phyloP scores from a whole-genome alignment of 495 filamentous ascomycete genomes.

The Penicillium pancosmium region DNA sequence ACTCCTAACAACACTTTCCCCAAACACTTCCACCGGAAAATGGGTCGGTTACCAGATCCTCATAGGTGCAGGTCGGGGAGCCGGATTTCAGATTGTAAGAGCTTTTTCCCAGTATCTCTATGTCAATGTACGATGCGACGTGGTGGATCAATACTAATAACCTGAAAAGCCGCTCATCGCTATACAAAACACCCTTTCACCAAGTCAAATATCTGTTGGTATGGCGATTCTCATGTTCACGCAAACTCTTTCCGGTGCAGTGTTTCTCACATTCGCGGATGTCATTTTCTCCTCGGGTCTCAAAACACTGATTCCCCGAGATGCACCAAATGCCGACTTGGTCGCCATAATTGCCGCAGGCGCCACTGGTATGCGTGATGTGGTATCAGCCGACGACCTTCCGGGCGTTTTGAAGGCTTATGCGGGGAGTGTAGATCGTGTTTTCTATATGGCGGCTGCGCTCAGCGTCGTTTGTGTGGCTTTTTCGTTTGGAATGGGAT shows the following conservation, averaged over 20 bases:
- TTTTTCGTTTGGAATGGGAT: slow-evolving; percentile 53
- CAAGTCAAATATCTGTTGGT: slow-evolving; percentile 48
- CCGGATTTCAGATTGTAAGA: slow-evolving; percentile 47
- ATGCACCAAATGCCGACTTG: slow-evolving; percentile 42
- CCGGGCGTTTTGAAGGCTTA: slow-evolving; percentile 46
- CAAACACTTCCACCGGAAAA: slow-evolving; percentile 41
- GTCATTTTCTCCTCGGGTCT: slow-evolving; percentile 54
- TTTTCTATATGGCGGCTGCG: slow-evolving; percentile 45
- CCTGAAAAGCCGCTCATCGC: slow-evolving; percentile 53
- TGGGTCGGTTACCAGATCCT: slow-evolving; percentile 63
- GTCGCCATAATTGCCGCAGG: slow-evolving; percentile 42
- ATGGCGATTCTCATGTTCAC: slow-evolving; percentile 54
- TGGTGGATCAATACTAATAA: slow-evolving; percentile 7
- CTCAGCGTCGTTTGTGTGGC: slow-evolving; percentile 29
- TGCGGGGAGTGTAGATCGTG: slow-evolving; percentile 36
- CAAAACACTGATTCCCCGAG: slow-evolving; percentile 27
- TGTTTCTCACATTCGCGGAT: slow-evolving; percentile 49
- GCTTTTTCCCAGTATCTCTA: neutral
- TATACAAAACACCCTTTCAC: slow-evolving; percentile 52
- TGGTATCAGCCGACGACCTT: slow-evolving; percentile 30
- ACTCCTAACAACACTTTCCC: slow-evolving; percentile 51
- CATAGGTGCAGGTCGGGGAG: slow-evolving; percentile 53
- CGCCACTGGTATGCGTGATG: slow-evolving; percentile 41
- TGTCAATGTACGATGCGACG: neutral
- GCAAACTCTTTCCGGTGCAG: slow-evolving; percentile 51